Percentiles rank a stretch among this genome's conserved stretches.
phyloP scores from a whole-genome alignment of 2,329 filamentous ascomycete genomes.

The Botrytis porri region DNA sequence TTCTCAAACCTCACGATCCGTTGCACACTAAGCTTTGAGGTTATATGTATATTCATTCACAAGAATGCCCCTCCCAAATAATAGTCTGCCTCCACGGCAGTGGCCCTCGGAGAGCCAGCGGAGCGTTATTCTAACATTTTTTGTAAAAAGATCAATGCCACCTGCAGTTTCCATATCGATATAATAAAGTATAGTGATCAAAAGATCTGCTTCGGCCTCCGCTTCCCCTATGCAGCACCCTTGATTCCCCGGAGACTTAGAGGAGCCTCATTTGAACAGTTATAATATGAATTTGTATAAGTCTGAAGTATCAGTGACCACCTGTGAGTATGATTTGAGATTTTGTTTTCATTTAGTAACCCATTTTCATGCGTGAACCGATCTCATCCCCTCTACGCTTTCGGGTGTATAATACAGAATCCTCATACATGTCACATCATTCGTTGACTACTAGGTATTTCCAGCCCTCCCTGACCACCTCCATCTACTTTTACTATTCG shows the following conservation, averaged over 20 bases:
- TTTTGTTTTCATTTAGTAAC: background rate
- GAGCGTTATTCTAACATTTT: background rate
- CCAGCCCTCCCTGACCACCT: background rate
- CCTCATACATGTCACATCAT: conserved; percentile 26
- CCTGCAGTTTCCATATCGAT: background rate
- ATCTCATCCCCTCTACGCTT: background rate
- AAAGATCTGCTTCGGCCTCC: background rate
- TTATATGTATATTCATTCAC: too few species aligned
- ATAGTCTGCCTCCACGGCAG: background rate
- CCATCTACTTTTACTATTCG: background rate
- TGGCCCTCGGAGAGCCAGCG: background rate
- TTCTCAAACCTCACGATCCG: background rate
- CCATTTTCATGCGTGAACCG: background rate
- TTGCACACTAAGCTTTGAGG: background rate
- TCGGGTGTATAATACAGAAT: conserved; percentile 13
- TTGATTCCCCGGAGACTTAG: background rate
- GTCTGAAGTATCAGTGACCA: background rate
- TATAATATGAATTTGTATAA: background rate
- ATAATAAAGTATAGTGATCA: background rate
- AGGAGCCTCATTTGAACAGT: background rate
- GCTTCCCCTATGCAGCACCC: background rate
- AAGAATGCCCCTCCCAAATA: background rate
- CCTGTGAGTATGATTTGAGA: background rate
- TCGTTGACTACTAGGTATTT: background rate
- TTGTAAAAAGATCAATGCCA: background rate